Evolutionary conservation across 331 rosid genomes (phyloP).

Genomic region (Ulmus americana): DNA sequence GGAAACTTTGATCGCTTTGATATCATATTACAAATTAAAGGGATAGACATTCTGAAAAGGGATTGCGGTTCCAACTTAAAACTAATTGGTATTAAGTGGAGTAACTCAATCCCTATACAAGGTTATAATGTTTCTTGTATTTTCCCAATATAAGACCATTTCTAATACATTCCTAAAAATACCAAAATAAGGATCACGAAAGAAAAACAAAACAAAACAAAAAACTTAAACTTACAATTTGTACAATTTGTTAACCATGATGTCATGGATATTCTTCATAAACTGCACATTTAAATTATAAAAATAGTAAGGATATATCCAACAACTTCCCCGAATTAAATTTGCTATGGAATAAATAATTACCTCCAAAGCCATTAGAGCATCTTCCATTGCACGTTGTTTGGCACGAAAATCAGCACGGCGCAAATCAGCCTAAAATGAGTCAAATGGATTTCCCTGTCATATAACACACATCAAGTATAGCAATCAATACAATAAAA

Average conservation of each 20-base stretch:
- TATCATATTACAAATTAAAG: too few relatives aligned
- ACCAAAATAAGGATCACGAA: neutral
- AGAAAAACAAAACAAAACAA: neutral
- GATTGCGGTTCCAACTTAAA: too few relatives aligned
- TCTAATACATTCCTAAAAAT: neutral
- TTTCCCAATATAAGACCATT: too few relatives aligned
- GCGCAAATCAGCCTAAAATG: conserved; percentile 74
- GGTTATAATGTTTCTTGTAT: too few relatives aligned
- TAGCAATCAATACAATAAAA: conserved; percentile 7
- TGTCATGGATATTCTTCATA: conserved; percentile 63
- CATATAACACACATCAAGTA: conserved; percentile 7
- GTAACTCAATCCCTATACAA: too few relatives aligned
- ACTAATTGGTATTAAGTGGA: too few relatives aligned
- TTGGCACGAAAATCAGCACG: conserved; percentile 88
- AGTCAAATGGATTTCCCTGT: conserved; percentile 19
- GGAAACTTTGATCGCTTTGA: too few relatives aligned
- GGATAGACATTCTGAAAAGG: too few relatives aligned
- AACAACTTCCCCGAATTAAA: neutral
- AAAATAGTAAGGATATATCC: conserved; percentile 5
- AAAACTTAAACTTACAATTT: conserved; percentile 49
- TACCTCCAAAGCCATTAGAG: conserved; percentile 90
- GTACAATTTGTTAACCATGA: conserved; percentile 74
- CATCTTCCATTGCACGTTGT: conserved; percentile 96
- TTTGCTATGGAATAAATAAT: conserved; percentile 14
- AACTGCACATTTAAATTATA: conserved; percentile 46